phyloP scores from a whole-genome alignment of 257 asterid species.

The Cinchona pubescens region DNA sequence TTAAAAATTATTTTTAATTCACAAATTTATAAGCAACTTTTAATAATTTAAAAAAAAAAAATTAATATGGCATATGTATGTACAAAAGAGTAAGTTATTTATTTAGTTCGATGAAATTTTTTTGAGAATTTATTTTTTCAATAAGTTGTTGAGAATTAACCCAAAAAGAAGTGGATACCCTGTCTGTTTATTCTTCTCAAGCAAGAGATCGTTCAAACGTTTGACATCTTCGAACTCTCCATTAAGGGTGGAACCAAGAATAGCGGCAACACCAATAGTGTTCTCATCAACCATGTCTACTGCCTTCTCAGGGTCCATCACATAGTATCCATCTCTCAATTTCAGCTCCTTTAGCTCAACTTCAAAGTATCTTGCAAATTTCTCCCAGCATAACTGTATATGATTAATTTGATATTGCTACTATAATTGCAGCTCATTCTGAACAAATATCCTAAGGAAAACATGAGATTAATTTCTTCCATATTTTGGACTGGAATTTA shows the following conservation, averaged over 20 bases:
- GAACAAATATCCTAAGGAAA: neutral
- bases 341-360: slow-evolving; percentile 90
- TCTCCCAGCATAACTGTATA: slow-evolving; percentile 77
- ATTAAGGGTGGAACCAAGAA: slow-evolving; percentile 78
- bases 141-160: no score
- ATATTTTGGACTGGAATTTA: neutral
- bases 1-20: no score
- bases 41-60: no score
- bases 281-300: slow-evolving; percentile 88
- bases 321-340: slow-evolving; percentile 73
- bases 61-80: no score
- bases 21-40: no score
- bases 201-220: slow-evolving; percentile 63
- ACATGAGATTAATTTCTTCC: neutral
- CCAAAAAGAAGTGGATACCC: slow-evolving; percentile 52
- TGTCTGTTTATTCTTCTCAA: slow-evolving; percentile 61
- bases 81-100: no score
- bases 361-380: slow-evolving; percentile 84
- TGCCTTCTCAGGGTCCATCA: slow-evolving; percentile 86
- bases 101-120: no score
- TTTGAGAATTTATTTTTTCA: no score
- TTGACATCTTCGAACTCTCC: slow-evolving; percentile 95
- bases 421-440: neutral
- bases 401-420: neutral
- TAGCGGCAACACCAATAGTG: slow-evolving; percentile 91